Evolutionary conservation across 257 asterid genomes (phyloP).

Genomic region (Eucommia ulmoides): DNA sequence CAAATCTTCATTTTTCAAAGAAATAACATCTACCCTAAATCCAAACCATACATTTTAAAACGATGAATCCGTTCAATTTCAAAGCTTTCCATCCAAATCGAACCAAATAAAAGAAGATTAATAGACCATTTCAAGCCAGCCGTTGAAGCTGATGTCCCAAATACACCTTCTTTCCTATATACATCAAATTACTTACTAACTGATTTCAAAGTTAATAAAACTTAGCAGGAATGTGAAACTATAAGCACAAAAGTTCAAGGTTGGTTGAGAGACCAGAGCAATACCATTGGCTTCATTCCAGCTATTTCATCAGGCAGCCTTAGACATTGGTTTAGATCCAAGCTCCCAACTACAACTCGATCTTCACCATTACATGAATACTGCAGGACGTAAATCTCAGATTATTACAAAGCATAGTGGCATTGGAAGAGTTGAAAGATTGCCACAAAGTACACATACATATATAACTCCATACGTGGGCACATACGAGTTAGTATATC

Average conservation of each 20-base stretch:
- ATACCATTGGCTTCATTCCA: constrained; percentile 76
- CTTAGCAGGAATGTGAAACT: background rate
- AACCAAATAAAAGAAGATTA: no score
- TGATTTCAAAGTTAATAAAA: no score
- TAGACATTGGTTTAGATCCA: constrained; percentile 80
- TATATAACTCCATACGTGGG: background rate
- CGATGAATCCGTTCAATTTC: no score
- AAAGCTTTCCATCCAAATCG: no score
- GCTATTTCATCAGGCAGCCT: constrained; percentile 75
- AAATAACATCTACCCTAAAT: no score
- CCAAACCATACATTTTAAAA: no score
- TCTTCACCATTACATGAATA: constrained; percentile 45
- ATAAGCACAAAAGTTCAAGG: background rate
- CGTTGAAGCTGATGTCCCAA: no score
- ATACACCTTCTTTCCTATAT: no score
- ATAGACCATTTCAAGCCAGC: no score
- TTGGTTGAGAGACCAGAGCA: background rate
- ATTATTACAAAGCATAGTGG: background rate
- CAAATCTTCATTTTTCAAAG: no score
- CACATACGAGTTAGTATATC: background rate
- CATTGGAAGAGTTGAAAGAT: background rate
- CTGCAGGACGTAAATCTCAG: no score
- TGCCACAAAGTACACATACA: background rate
- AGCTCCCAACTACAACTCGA: constrained; percentile 73
- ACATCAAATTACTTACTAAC: no score